Evolutionary conservation across 805 yeast species (phyloP).

Genomic region (Barnettozyma sp.): DNA sequence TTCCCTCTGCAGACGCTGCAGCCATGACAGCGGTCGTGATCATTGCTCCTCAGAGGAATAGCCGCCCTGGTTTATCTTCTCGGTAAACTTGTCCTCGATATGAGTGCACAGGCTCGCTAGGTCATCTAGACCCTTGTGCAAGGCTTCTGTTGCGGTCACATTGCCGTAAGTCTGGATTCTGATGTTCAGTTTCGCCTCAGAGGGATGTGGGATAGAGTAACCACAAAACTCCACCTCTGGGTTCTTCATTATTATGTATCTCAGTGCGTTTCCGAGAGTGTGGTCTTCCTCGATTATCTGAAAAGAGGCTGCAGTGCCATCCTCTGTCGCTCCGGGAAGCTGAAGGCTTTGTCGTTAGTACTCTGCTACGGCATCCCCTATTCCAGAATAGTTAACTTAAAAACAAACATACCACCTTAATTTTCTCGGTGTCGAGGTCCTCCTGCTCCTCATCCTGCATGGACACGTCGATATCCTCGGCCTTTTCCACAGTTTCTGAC

Average conservation of each 20-base stretch:
- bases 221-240: conserved; percentile 98
- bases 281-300: conserved; percentile 93
- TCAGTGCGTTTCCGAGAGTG: conserved; percentile 87
- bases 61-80: conserved; percentile 52
- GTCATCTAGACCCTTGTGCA: conserved; percentile 86
- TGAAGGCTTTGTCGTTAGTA: conserved; percentile 1
- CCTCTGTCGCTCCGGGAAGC: conserved; percentile 85
- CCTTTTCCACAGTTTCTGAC: conserved; percentile 22
- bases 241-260: conserved; percentile 93
- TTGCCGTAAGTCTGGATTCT: conserved; percentile 90
- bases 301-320: conserved; percentile 92
- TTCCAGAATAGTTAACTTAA: too few relatives aligned
- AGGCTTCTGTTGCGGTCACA: conserved; percentile 84
- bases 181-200: conserved; percentile 81
- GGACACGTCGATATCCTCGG: conserved; percentile 22
- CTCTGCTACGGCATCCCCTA: too few relatives aligned
- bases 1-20: conserved; percentile 1
- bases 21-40: conserved; percentile 8
- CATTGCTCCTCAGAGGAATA: conserved; percentile 44
- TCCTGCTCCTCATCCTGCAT: conserved; percentile 24
- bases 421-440: conserved; percentile 22
- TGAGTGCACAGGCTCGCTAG: conserved; percentile 75
- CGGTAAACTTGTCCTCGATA: conserved; percentile 73
- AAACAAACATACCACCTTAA: conserved; percentile 17
- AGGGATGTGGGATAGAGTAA: conserved; percentile 96